Evolutionary conservation across 2,329 filamentous ascomycete species (phyloP).

Genomic region (Anthostomella pinea): DNA sequence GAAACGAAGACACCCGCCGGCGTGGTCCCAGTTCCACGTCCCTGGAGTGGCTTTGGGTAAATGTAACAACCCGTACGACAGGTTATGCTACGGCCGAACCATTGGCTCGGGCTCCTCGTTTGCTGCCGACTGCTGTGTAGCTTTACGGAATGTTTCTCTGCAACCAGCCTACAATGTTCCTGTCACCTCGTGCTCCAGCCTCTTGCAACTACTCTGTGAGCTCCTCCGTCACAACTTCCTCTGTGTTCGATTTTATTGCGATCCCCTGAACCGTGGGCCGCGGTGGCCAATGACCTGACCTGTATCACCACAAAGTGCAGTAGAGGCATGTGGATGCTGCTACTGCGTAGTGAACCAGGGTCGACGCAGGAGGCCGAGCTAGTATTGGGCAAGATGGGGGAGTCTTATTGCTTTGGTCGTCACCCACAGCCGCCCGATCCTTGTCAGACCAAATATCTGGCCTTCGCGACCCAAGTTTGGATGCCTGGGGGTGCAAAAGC

Average conservation of each 20-base stretch:
- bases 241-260: no score
- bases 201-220: no score
- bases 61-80: conserved; percentile 18
- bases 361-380: conserved; percentile 14
- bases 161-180: conserved; percentile 24
- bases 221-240: no score
- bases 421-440: conserved; percentile 27
- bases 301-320: no score
- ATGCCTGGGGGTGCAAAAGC: conserved; percentile 9
- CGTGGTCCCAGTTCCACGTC: no score
- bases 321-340: conserved; percentile 17
- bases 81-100: conserved; percentile 22
- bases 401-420: conserved; percentile 22
- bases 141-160: conserved; percentile 21
- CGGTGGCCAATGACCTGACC: no score
- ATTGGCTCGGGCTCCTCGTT: conserved; percentile 24
- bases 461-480: conserved; percentile 20
- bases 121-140: conserved; percentile 17
- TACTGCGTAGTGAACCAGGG: conserved; percentile 12
- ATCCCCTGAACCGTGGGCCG: no score
- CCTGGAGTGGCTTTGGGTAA: conserved; percentile 21
- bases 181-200: conserved; percentile 9
- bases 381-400: conserved; percentile 18
- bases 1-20: no score
- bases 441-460: conserved; percentile 29